Conservation (phyloP, 768 basidiomycete species). For the Mycena belliarum region DNA sequence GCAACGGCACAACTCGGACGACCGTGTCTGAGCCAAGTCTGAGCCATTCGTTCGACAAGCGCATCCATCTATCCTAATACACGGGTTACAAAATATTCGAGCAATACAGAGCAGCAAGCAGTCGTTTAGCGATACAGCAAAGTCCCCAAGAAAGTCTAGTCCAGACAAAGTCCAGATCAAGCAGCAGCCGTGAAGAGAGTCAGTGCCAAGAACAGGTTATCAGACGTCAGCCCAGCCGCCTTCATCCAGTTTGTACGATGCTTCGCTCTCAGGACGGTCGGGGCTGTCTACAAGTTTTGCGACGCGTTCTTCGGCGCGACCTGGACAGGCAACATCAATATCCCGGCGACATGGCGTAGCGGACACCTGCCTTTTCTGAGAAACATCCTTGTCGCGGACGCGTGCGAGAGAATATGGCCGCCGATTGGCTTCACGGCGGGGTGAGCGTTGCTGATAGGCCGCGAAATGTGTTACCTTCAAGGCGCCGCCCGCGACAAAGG, state of each 20-base stretch:
- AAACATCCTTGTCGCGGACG: slow-evolving; percentile 86
- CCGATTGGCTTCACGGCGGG: slow-evolving; percentile 61
- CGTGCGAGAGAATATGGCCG: slow-evolving; percentile 85
- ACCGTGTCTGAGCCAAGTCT: no score
- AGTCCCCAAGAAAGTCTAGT: neutral
- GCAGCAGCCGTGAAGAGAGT: neutral
- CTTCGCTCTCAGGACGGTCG: slow-evolving; percentile 87
- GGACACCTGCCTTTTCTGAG: slow-evolving; percentile 74
- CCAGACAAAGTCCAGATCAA: slow-evolving; percentile 3
- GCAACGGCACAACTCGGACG: neutral
- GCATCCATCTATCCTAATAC: no score
- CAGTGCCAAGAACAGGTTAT: slow-evolving; percentile 22
- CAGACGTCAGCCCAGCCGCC: slow-evolving; percentile 88
- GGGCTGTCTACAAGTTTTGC: slow-evolving; percentile 90
- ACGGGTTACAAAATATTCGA: neutral
- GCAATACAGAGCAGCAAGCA: slow-evolving; percentile 10
- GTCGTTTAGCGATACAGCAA: slow-evolving; percentile 19
- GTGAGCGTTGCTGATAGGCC: neutral
- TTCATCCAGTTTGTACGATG: slow-evolving; percentile 89
- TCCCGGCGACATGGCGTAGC: neutral
- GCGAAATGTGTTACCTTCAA: slow-evolving; percentile 63
- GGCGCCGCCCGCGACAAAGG: slow-evolving; percentile 91
- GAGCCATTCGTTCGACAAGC: no score
- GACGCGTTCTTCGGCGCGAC: slow-evolving; percentile 88
- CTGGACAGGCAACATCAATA: slow-evolving; percentile 36